phyloP scores from a whole-genome alignment of 345 rosid genomes.

The Cardamine resedifolia region DNA sequence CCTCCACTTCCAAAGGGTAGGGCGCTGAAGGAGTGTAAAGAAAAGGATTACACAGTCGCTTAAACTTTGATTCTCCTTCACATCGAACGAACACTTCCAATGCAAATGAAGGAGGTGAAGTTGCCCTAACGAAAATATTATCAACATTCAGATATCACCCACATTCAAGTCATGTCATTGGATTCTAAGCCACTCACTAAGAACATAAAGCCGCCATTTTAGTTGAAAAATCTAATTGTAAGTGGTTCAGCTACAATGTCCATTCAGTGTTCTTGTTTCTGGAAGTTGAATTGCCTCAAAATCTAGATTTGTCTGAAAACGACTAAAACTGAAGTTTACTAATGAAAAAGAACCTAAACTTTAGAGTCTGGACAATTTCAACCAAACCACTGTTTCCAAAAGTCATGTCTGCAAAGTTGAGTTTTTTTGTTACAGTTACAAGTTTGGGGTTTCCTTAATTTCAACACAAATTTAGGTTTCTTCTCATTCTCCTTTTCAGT shows the following conservation, averaged over 20 bases:
- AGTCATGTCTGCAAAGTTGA: too few species aligned
- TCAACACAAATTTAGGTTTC: too few species aligned
- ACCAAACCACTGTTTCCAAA: too few species aligned
- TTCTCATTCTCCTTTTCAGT: too few species aligned
- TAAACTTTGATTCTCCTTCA: slow-evolving; percentile 88
- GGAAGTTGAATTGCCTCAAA: too few species aligned
- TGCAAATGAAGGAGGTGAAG: slow-evolving; percentile 98
- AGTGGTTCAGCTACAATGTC: slow-evolving; percentile 20
- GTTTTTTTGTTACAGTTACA: too few species aligned
- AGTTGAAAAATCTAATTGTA: neutral
- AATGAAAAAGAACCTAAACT: too few species aligned
- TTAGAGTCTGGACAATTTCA: too few species aligned
- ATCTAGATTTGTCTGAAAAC: too few species aligned
- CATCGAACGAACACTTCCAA: slow-evolving; percentile 95
- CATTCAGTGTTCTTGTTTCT: too few species aligned
- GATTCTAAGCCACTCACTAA: slow-evolving; percentile 15
- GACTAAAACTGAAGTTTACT: too few species aligned
- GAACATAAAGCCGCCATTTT: neutral
- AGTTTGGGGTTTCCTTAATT: too few species aligned
- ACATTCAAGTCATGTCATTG: neutral
- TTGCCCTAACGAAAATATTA: slow-evolving; percentile 59
- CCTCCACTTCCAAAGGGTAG: slow-evolving; percentile 97
- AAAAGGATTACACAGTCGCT: slow-evolving; percentile 97
- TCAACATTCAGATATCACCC: slow-evolving; percentile 19
- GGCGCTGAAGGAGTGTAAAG: slow-evolving; percentile 95